These are phyloP conservation scores for Giardia duodenalis DNA, from an alignment of 208 protist species.

Conservation along the genomic window DNA sequence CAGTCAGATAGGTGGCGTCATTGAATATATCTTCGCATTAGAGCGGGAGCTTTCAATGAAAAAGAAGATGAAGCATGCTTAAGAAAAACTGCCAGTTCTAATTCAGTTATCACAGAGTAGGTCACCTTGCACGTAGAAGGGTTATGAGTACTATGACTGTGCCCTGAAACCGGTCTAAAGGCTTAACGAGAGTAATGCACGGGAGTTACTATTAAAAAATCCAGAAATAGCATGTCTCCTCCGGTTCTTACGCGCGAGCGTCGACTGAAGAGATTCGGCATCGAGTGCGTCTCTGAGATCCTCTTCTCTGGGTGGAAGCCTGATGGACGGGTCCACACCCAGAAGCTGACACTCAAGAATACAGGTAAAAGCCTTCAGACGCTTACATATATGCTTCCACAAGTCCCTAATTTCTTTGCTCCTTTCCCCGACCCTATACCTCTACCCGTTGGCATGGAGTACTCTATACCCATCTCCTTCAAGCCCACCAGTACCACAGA, in stretches of 20 bases:
- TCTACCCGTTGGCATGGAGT: conserved; percentile 25
- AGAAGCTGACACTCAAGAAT: conserved; percentile 22
- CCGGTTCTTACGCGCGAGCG: neutral
- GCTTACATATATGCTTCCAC: conserved; percentile 20
- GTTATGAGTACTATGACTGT: too few relatives aligned
- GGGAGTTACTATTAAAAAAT: too few relatives aligned
- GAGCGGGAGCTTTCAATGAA: too few relatives aligned
- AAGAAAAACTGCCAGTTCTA: too few relatives aligned
- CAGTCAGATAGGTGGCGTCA: too few relatives aligned
- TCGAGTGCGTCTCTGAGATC: neutral
- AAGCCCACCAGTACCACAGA: neutral
- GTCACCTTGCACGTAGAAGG: too few relatives aligned
- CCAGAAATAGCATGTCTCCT: neutral
- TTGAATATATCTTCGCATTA: too few relatives aligned
- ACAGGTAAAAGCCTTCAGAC: neutral
- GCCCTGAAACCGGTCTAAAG: too few relatives aligned
- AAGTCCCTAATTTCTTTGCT: conserved; percentile 11
- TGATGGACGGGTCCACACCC: conserved; percentile 1
- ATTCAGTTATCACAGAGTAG: too few relatives aligned
- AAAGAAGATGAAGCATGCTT: too few relatives aligned
- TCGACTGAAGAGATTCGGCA: neutral
- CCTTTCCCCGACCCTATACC: conserved; percentile 1
- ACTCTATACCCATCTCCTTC: conserved; percentile 10
- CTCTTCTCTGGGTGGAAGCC: conserved; percentile 5
- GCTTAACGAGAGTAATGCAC: too few relatives aligned